phyloP scores from a whole-genome alignment of 106 monocot species.

The Xerophyta viscosa region DNA sequence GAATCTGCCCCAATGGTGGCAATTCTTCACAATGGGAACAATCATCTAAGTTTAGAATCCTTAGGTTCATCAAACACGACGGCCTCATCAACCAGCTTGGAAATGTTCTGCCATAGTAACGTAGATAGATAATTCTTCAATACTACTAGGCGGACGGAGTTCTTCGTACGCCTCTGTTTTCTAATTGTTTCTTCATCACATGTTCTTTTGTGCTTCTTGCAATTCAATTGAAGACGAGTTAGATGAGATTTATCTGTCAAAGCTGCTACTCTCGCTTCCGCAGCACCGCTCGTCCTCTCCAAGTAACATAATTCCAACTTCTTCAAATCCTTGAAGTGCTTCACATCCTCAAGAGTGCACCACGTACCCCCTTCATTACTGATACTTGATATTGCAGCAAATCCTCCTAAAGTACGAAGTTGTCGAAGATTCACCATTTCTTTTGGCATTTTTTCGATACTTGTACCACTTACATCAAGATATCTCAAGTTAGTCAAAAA shows the following conservation, averaged over 20 bases:
- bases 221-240: not conserved
- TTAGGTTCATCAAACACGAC: not conserved
- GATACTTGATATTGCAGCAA: not conserved
- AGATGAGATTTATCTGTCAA: constrained; percentile 2
- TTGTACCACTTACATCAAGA: not conserved
- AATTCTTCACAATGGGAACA: constrained; percentile 1
- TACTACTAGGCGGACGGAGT: constrained; percentile 16
- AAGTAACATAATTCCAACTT: not conserved
- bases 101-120: constrained; percentile 13
- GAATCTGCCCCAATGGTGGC: constrained; percentile 10
- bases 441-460: not conserved
- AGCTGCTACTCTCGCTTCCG: not conserved
- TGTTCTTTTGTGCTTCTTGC: not conserved
- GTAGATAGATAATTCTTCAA: not conserved
- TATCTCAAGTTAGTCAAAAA: constrained; percentile 6
- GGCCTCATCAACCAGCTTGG: constrained; percentile 14
- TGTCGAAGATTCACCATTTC: constrained; percentile 7
- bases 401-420: constrained; percentile 2
- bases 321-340: not conserved
- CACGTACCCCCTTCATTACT: not conserved
- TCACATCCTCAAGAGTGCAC: constrained; percentile 11
- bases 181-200: not conserved
- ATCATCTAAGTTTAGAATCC: not conserved
- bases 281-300: not conserved
- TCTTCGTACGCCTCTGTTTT: constrained; percentile 11